Percentiles rank a stretch among this genome's conserved stretches.
phyloP scores from a whole-genome alignment of 306 rosid species.

The Potentilla sterilis region DNA sequence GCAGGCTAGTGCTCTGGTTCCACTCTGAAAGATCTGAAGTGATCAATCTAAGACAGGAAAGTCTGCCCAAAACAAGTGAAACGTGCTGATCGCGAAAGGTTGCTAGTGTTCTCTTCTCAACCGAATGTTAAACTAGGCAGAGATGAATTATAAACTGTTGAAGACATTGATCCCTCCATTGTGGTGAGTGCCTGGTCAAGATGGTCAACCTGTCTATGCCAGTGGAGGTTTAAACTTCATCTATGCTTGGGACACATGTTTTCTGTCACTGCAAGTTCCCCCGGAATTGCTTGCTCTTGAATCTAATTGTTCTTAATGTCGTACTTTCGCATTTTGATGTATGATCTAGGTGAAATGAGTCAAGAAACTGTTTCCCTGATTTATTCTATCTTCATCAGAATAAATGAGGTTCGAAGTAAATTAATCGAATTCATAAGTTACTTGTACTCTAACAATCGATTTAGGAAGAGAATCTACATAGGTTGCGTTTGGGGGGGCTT shows the following conservation, averaged over 20 bases:
- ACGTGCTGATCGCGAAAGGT: constrained; percentile 21
- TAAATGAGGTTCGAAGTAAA: not conserved
- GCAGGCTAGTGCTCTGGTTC: not conserved
- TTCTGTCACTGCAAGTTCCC: constrained; percentile 1
- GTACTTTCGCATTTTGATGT: not conserved
- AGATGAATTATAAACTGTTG: constrained; percentile 20
- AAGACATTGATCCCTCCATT: constrained; percentile 28
- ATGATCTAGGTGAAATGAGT: not conserved
- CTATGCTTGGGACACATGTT: constrained; percentile 10
- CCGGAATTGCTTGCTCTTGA: constrained; percentile 17
- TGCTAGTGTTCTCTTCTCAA: constrained; percentile 30
- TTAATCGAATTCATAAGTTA: not conserved
- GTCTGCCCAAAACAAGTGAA: constrained; percentile 27
- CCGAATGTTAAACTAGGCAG: constrained; percentile 23
- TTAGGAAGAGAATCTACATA: not conserved
- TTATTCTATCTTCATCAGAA: not conserved
- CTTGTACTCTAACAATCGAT: not conserved
- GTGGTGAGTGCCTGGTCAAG: constrained; percentile 16
- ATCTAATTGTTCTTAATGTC: not conserved
- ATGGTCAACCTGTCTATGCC: constrained; percentile 25
- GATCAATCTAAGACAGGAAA: constrained; percentile 21
- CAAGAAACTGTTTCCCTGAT: not conserved
- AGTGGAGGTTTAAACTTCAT: not conserved
- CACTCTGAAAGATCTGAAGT: no score
- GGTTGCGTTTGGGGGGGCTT: no score